Percentiles rank a stretch among this genome's conserved stretches.
Conservation (phyloP, 2,329 filamentous ascomycete species). For the Penicillium sp. region DNA sequence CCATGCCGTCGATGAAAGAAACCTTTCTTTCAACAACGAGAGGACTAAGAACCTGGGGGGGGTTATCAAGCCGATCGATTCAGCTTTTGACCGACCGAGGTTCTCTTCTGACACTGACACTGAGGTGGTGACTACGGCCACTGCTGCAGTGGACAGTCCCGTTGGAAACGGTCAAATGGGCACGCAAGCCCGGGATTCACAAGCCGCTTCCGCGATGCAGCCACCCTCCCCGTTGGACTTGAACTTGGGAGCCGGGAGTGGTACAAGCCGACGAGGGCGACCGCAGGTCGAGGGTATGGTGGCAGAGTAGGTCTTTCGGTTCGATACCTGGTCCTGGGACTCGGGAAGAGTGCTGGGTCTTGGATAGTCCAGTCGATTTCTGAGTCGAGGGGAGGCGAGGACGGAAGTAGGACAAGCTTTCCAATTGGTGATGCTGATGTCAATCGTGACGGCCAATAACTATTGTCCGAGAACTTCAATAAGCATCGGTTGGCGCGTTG, state of each 20-base stretch:
- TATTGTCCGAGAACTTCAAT: neutral
- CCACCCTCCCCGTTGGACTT: neutral
- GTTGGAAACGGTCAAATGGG: neutral
- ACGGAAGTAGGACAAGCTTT: neutral
- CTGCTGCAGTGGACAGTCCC: neutral
- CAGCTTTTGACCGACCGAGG: neutral
- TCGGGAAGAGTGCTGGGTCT: neutral
- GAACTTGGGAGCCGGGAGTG: neutral
- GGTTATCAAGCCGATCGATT: neutral
- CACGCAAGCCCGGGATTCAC: neutral
- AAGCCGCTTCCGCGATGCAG: constrained; percentile 1
- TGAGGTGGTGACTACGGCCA: neutral
- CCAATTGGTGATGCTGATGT: neutral
- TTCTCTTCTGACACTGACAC: neutral
- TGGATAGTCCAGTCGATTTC: neutral
- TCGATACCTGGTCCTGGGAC: neutral
- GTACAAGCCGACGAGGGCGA: neutral
- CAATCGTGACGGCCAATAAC: neutral
- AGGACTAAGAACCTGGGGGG: neutral
- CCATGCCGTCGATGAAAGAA: no score
- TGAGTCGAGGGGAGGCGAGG: neutral
- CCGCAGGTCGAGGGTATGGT: neutral
- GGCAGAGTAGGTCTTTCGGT: neutral
- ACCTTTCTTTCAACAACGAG: neutral
- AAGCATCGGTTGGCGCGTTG: neutral